These are phyloP conservation scores for Coemansia sp. DNA, from an alignment of 192 early-diverging fungal genomes.

Conservation along the genomic window DNA sequence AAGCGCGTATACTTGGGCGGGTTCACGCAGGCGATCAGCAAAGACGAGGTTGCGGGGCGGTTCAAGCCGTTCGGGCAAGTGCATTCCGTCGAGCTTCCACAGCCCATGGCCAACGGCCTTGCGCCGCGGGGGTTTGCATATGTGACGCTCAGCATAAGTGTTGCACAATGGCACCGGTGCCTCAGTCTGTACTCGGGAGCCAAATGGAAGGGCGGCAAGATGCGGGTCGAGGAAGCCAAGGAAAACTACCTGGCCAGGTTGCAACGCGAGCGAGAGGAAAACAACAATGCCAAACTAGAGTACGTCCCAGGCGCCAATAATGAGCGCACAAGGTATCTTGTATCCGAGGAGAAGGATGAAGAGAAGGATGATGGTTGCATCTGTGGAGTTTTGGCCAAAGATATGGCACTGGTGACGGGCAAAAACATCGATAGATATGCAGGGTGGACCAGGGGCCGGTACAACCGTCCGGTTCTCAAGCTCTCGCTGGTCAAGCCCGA, in stretches of 20 bases:
- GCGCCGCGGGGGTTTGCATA: conserved; percentile 73
- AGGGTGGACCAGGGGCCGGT: conserved; percentile 72
- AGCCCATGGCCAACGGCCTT: conserved; percentile 1
- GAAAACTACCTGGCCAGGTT: conserved; percentile 61
- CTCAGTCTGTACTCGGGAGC: conserved; percentile 71
- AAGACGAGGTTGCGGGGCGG: conserved; percentile 61
- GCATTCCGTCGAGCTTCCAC: conserved; percentile 27
- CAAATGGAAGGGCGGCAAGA: conserved; percentile 81
- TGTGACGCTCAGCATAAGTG: conserved; percentile 68
- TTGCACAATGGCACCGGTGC: conserved; percentile 70
- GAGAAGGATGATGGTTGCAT: conserved; percentile 42
- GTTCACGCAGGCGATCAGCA: conserved; percentile 61
- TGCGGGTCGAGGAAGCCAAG: conserved; percentile 83
- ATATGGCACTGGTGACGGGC: conserved; percentile 73
- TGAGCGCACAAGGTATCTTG: conserved; percentile 26
- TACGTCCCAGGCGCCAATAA: conserved; percentile 7
- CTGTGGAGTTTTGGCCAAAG: conserved; percentile 56
- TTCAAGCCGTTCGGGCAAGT: conserved; percentile 75
- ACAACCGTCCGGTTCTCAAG: conserved; percentile 73
- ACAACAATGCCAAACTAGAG: neutral
- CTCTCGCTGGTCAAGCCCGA: conserved; percentile 62
- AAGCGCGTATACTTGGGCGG: conserved; percentile 82
- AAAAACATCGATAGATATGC: conserved; percentile 64
- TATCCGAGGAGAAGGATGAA: conserved; percentile 28
- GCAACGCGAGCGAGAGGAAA: conserved; percentile 55